Evolutionary conservation across 2,329 filamentous ascomycete species (phyloP).

Genomic region (Aspergillus sp.): DNA sequence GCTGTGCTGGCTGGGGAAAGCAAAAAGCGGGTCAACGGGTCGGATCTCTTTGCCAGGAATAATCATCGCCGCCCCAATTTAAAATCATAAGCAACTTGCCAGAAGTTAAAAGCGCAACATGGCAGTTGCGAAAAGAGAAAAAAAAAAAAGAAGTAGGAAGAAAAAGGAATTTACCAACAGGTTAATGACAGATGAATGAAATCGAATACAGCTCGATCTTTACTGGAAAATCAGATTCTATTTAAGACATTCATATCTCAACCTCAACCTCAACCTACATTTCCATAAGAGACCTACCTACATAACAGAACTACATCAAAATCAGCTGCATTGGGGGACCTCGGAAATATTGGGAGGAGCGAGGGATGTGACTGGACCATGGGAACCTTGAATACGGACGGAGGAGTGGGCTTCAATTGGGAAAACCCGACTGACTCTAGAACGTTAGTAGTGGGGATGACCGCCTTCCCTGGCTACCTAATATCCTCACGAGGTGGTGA

Average conservation of each 20-base stretch:
- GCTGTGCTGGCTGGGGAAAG: constrained; percentile 13
- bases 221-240: too few species aligned
- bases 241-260: too few species aligned
- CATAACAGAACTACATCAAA: neutral
- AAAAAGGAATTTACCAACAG: neutral
- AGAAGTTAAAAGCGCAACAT: neutral
- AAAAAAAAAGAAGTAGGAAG: neutral
- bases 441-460: constrained; percentile 3
- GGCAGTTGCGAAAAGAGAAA: neutral
- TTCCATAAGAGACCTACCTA: too few species aligned
- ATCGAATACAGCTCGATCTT: neutral
- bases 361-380: neutral
- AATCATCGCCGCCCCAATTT: constrained; percentile 1
- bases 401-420: neutral
- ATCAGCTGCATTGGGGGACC: neutral
- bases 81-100: neutral
- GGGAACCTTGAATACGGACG: neutral
- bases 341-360: neutral
- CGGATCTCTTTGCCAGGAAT: constrained; percentile 10
- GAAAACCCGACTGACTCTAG: neutral
- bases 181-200: neutral
- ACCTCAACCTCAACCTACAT: too few species aligned
- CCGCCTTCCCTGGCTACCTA: neutral
- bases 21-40: constrained; percentile 12
- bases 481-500: constrained; percentile 2